Conservation (phyloP, 2,329 filamentous ascomycete genomes). For the Colletotrichum ledebouriae region DNA sequence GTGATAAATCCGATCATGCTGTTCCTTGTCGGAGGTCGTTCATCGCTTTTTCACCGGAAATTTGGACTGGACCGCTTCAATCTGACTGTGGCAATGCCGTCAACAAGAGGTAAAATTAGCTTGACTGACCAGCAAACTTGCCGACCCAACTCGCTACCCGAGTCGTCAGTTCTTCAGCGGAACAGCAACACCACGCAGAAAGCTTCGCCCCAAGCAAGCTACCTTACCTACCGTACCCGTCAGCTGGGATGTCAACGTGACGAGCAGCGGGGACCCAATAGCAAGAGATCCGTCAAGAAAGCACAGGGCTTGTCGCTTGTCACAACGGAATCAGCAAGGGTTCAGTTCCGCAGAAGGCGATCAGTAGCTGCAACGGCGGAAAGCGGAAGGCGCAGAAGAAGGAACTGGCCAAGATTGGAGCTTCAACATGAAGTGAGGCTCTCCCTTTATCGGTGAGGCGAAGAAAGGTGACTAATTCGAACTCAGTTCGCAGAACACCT, state of each 20-base stretch:
- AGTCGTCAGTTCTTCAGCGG: neutral
- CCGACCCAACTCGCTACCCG: neutral
- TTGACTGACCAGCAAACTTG: conserved; percentile 15
- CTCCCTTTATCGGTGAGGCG: too few relatives aligned
- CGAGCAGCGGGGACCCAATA: conserved; percentile 33
- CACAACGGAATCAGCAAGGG: conserved; percentile 16
- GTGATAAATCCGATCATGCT: conserved; percentile 29
- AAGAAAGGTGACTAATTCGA: too few relatives aligned
- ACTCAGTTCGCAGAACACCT: too few relatives aligned
- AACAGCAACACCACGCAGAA: conserved; percentile 4
- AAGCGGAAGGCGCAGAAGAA: conserved; percentile 6
- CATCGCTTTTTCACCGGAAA: conserved; percentile 39
- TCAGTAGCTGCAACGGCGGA: conserved; percentile 5
- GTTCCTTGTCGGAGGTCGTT: conserved; percentile 31
- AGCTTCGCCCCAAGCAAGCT: conserved; percentile 20
- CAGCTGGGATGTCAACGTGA: conserved; percentile 40
- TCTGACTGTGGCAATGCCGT: conserved; percentile 29
- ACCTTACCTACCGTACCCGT: conserved; percentile 19
- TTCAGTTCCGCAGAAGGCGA: conserved; percentile 30
- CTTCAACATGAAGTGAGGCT: neutral
- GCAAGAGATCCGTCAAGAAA: conserved; percentile 10
- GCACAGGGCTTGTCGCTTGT: conserved; percentile 13
- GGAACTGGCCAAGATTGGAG: neutral
- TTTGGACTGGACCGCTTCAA: conserved; percentile 31
- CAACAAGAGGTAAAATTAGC: conserved; percentile 19